These are phyloP conservation scores for Boletus subcaerulescens DNA, from an alignment of 768 basidiomycete species.

Conservation along the genomic window DNA sequence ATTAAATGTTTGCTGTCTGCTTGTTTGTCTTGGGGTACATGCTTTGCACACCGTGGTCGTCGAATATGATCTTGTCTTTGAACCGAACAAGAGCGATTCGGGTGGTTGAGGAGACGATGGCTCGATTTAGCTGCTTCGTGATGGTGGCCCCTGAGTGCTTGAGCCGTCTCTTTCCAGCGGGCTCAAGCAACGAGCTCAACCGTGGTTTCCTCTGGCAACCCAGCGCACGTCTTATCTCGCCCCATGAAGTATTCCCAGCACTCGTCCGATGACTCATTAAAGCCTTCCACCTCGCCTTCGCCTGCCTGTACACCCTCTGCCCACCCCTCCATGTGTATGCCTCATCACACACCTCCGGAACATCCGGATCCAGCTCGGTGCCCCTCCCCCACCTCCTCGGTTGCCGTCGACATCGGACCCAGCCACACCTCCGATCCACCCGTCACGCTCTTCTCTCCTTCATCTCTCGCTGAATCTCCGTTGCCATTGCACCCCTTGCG, in stretches of 20 bases:
- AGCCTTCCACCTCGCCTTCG: constrained; percentile 3
- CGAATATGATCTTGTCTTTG: not conserved
- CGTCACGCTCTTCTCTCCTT: constrained; percentile 2
- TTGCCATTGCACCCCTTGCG: constrained; percentile 1
- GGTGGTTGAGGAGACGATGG: not conserved
- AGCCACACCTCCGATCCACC: no score
- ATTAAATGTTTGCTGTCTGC: constrained; percentile 13
- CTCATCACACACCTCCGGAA: constrained; percentile 8
- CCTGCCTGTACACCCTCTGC: constrained; percentile 7
- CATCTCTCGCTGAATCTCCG: constrained; percentile 5
- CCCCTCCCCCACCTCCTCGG: not conserved
- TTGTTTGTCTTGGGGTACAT: constrained; percentile 2
- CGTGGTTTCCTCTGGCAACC: constrained; percentile 10
- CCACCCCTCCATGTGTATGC: constrained; percentile 9
- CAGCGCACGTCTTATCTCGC: constrained; percentile 15
- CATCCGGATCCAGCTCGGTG: constrained; percentile 7
- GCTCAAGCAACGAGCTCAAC: constrained; percentile 20
- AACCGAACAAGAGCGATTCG: not conserved
- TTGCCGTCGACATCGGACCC: no score
- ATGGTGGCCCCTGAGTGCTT: constrained; percentile 19
- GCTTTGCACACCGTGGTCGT: constrained; percentile 6
- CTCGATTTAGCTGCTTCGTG: not conserved
- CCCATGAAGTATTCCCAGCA: constrained; percentile 38
- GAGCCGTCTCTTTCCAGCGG: constrained; percentile 22
- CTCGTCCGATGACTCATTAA: constrained; percentile 47